These are phyloP conservation scores for Aspergillus nidulans DNA, from an alignment of 495 filamentous ascomycete species.

Conservation along the genomic window DNA sequence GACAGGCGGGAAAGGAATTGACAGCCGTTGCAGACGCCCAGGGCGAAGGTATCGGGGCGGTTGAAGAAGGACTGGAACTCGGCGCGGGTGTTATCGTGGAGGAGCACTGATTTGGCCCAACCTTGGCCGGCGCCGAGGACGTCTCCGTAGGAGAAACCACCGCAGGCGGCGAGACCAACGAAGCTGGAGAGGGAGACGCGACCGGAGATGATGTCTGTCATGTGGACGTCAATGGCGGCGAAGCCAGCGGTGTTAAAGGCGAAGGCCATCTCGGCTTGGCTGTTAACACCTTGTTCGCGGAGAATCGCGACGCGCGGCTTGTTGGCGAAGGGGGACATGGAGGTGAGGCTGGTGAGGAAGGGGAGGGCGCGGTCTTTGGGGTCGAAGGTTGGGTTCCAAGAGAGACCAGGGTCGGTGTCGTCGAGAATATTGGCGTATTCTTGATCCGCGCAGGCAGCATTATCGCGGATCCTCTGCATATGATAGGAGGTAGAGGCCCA, in stretches of 20 bases:
- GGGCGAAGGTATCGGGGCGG: slow-evolving; percentile 81
- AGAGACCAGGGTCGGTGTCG: slow-evolving; percentile 73
- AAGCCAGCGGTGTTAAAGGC: slow-evolving; percentile 92
- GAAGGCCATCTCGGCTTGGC: slow-evolving; percentile 94
- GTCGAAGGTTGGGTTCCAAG: slow-evolving; percentile 78
- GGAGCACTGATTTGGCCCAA: slow-evolving; percentile 92
- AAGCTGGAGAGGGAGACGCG: slow-evolving; percentile 73
- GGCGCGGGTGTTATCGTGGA: slow-evolving; percentile 68
- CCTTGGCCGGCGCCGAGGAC: slow-evolving; percentile 92
- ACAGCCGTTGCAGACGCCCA: slow-evolving; percentile 97
- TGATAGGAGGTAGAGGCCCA: slow-evolving; percentile 86
- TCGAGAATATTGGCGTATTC: slow-evolving; percentile 79
- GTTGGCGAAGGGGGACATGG: slow-evolving; percentile 59
- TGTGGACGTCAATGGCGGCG: slow-evolving; percentile 88
- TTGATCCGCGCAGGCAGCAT: slow-evolving; percentile 77
- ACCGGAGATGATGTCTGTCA: slow-evolving; percentile 85
- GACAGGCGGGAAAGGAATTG: slow-evolving; percentile 87
- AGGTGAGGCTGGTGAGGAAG: slow-evolving; percentile 58
- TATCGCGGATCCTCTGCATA: slow-evolving; percentile 89
- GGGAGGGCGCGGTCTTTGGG: slow-evolving; percentile 72
- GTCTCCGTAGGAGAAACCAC: slow-evolving; percentile 96
- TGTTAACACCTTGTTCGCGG: slow-evolving; percentile 92
- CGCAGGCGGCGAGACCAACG: slow-evolving; percentile 85
- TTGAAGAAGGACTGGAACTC: slow-evolving; percentile 86
- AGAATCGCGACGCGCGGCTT: slow-evolving; percentile 89